Percentiles rank a stretch among this genome's conserved stretches.
Evolutionary conservation across 2,329 filamentous ascomycete species (phyloP).

Genomic region (Monosporascus sp.): DNA sequence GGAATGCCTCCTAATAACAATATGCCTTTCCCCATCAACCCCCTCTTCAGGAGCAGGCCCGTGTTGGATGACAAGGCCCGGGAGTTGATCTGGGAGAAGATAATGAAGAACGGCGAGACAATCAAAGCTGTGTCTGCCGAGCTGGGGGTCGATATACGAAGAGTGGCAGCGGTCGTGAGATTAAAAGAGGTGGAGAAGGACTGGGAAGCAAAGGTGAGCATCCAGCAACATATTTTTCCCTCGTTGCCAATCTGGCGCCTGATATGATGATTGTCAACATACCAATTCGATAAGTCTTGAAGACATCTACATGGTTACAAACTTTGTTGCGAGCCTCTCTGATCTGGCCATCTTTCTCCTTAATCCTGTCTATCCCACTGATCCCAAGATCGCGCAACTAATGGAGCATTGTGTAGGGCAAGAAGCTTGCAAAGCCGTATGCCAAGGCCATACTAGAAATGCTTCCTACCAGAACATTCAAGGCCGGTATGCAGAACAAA

Average conservation of each 20-base stretch:
- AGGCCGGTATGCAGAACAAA: constrained; percentile 40
- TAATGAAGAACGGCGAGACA: constrained; percentile 61
- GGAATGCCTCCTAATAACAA: not conserved
- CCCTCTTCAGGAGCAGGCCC: constrained; percentile 61
- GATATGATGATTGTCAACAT: constrained; percentile 56
- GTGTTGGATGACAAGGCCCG: constrained; percentile 71
- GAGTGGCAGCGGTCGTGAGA: constrained; percentile 80
- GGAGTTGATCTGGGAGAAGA: constrained; percentile 67
- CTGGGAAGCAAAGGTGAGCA: constrained; percentile 69
- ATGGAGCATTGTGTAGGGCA: constrained; percentile 51
- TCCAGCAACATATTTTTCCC: constrained; percentile 2
- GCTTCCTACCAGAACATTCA: constrained; percentile 67
- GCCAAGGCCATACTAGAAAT: constrained; percentile 70
- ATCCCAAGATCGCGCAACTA: constrained; percentile 11
- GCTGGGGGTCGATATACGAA: constrained; percentile 72
- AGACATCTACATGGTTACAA: constrained; percentile 92
- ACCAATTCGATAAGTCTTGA: constrained; percentile 99
- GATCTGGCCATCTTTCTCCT: constrained; percentile 35
- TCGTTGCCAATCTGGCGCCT: constrained; percentile 11
- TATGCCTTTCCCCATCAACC: constrained; percentile 70
- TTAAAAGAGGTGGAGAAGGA: constrained; percentile 82
- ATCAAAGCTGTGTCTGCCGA: constrained; percentile 74
- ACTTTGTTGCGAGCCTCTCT: constrained; percentile 71
- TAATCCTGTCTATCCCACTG: not conserved
- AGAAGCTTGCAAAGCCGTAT: constrained; percentile 72